Conservation (phyloP, 2,329 filamentous ascomycete species). For the Ascomycota sp. region DNA sequence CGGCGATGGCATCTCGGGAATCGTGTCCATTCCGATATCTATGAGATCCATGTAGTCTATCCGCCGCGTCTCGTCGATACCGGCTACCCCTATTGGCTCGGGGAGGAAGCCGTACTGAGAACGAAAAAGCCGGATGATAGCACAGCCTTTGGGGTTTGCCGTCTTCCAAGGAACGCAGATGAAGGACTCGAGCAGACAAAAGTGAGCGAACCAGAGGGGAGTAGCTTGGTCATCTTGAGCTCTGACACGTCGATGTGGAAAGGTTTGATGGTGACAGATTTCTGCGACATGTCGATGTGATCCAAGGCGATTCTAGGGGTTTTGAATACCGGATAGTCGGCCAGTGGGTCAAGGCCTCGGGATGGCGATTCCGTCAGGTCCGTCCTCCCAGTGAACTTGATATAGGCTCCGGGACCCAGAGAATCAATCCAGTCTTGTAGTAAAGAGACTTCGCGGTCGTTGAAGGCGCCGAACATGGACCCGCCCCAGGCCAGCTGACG, state of each 20-base stretch:
- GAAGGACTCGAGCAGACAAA: slow-evolving; percentile 2
- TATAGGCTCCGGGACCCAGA: not conserved
- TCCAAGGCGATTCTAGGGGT: not conserved
- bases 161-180: slow-evolving; percentile 1
- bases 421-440: slow-evolving; percentile 3
- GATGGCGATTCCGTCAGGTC: not conserved
- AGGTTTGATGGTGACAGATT: not conserved
- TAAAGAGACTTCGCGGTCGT: slow-evolving; percentile 13
- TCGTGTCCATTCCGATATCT: slow-evolving; percentile 1
- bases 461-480: slow-evolving; percentile 29
- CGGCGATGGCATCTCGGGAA: not conserved
- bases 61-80: slow-evolving; percentile 2
- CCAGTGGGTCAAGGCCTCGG: not conserved
- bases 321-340: not conserved
- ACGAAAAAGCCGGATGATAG: slow-evolving; percentile 2
- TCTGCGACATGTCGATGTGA: not conserved
- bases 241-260: not conserved
- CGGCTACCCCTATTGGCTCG: slow-evolving; percentile 1
- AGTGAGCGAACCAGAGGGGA: slow-evolving; percentile 3
- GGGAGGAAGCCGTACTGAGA: slow-evolving; percentile 2
- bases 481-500: slow-evolving; percentile 23
- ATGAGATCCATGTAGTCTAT: slow-evolving; percentile 1
- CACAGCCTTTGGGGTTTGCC: not conserved
- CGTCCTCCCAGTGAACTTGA: not conserved
- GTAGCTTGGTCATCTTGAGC: not conserved